These are phyloP conservation scores for Stagonosporopsis vannaccii DNA, from an alignment of 2,329 filamentous ascomycete species.

Conservation along the genomic window DNA sequence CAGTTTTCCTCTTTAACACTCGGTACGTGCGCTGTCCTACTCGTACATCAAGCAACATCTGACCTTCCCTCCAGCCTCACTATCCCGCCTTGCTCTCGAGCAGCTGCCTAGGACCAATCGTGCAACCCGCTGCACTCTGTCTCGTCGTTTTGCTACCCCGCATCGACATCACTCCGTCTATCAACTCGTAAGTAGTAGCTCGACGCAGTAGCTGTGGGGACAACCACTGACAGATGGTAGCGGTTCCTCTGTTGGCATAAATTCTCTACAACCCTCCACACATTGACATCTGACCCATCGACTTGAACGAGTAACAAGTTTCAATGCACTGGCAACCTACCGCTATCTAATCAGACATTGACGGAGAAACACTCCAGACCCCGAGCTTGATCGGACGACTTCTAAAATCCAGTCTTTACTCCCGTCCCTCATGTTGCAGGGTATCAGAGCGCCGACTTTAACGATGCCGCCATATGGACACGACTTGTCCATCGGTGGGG, in stretches of 20 bases:
- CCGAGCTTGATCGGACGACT: background rate
- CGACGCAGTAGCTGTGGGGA: background rate
- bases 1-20: conserved; percentile 21
- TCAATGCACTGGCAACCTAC: background rate
- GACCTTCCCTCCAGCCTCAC: conserved; percentile 1
- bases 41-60: conserved; percentile 10
- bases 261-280: background rate
- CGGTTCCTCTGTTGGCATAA: background rate
- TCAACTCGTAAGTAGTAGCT: background rate
- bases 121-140: background rate
- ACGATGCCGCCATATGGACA: conserved; percentile 49
- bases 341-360: background rate
- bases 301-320: no score
- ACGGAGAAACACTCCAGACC: background rate
- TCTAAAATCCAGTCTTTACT: background rate
- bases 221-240: background rate
- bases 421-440: conserved; percentile 47
- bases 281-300: background rate
- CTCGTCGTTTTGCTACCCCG: background rate
- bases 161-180: background rate
- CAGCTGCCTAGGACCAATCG: background rate
- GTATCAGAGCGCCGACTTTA: conserved; percentile 43
- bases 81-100: background rate
- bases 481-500: conserved; percentile 40
- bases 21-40: conserved; percentile 22